Conservation (phyloP, 768 basidiomycete species). For the Leccinum rimulosum region DNA sequence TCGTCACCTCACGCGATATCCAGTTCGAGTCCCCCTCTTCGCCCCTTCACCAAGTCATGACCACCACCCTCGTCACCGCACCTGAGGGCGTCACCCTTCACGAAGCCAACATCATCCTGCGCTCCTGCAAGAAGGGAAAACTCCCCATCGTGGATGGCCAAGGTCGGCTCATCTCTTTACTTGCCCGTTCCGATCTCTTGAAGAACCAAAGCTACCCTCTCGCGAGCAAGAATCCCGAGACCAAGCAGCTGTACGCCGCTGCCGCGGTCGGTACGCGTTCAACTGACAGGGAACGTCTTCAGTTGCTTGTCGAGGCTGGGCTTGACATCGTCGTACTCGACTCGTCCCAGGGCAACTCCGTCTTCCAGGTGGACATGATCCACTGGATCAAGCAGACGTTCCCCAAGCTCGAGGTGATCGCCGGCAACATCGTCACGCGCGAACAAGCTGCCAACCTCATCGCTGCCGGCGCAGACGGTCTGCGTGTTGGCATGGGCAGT, state of each 20-base stretch:
- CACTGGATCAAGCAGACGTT: constrained; percentile 85
- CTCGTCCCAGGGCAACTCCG: constrained; percentile 95
- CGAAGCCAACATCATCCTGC: constrained; percentile 92
- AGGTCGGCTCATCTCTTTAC: constrained; percentile 73
- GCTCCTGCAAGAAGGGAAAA: constrained; percentile 97
- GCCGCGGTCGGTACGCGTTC: constrained; percentile 94
- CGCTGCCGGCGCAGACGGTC: constrained; percentile 90
- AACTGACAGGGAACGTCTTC: constrained; percentile 80
- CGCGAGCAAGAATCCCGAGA: constrained; percentile 85
- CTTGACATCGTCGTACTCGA: constrained; percentile 94
- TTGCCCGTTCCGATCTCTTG: constrained; percentile 94
- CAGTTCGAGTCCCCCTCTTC: constrained; percentile 79
- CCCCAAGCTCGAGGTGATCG: constrained; percentile 89
- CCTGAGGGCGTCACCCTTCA: constrained; percentile 82
- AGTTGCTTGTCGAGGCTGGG: constrained; percentile 87
- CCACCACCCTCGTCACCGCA: constrained; percentile 82
- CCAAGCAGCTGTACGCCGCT: constrained; percentile 95
- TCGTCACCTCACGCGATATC: constrained; percentile 94
- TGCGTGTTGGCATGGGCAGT: constrained; percentile 96
- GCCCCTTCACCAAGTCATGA: constrained; percentile 84
- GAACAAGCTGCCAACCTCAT: constrained; percentile 96
- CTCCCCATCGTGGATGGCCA: constrained; percentile 76
- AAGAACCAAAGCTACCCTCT: constrained; percentile 97
- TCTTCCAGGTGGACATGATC: constrained; percentile 94
- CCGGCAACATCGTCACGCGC: constrained; percentile 96